These are phyloP conservation scores for Lepidium aucheri DNA, from an alignment of 345 rosid genomes.

Conservation along the genomic window DNA sequence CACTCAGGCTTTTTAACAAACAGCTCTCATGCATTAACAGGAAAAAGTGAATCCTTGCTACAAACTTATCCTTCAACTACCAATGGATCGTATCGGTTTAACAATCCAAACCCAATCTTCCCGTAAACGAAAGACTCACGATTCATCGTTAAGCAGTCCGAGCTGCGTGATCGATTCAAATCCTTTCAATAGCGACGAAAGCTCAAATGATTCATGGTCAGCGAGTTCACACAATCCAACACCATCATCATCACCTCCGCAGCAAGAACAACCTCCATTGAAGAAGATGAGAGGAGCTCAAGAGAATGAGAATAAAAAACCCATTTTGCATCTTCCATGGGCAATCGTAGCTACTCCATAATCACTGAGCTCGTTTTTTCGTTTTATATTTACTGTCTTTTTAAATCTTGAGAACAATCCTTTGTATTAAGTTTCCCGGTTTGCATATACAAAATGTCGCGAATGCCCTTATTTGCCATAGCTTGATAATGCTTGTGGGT, in stretches of 20 bases:
- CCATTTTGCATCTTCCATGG: slow-evolving; percentile 16
- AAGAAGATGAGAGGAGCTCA: slow-evolving; percentile 53
- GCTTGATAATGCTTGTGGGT: not conserved
- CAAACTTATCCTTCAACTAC: slow-evolving; percentile 38
- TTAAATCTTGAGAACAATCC: not conserved
- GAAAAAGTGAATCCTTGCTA: slow-evolving; percentile 49
- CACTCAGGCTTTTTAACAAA: not conserved
- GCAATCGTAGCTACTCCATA: slow-evolving; percentile 28
- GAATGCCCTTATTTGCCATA: slow-evolving; percentile 23
- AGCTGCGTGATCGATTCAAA: slow-evolving; percentile 55
- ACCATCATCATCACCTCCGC: not conserved
- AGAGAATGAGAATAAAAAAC: slow-evolving; percentile 28
- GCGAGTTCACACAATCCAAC: slow-evolving; percentile 26
- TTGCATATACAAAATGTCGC: slow-evolving; percentile 34
- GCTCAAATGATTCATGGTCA: slow-evolving; percentile 46
- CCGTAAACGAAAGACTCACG: slow-evolving; percentile 50
- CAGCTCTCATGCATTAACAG: slow-evolving; percentile 33
- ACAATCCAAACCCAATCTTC: not conserved
- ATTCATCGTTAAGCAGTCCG: slow-evolving; percentile 41
- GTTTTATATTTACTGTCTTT: not conserved
- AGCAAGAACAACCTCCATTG: slow-evolving; percentile 27
- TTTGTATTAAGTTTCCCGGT: slow-evolving; percentile 14
- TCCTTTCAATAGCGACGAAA: slow-evolving; percentile 35
- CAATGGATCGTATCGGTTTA: not conserved
- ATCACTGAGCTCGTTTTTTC: not conserved